Evolutionary conservation across 202 grass and related monocot genomes (phyloP), one percentile per base, ranked within the genome.

Genomic region (Cymbopogon flexuosus): DNA sequence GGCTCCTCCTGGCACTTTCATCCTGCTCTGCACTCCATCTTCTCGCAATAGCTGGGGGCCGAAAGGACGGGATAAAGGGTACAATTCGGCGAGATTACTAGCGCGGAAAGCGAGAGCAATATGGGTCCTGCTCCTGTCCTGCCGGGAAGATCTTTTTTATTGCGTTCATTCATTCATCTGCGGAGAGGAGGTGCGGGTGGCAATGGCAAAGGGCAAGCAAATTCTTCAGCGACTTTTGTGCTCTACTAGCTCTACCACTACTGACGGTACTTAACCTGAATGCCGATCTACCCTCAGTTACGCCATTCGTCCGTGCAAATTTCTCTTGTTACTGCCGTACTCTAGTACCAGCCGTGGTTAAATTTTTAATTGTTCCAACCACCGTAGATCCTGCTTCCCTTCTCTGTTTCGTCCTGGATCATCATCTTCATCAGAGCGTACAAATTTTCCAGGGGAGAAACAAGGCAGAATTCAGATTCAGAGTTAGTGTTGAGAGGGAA

Each of bases 211-310:
- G 45, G 14, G 15, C 29, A 3, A 77, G 16, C 77, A 27, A 68
- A 47, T 65, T 40, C 40, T 3, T 56, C 31, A n/a, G 58, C 66
- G 39, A 22, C 66, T 39, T 64, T 31, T 33, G 68, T 68, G 63
- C 71, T 59, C 7, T 19, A 19, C 16, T 3, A 7, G 39, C 39
- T 40, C 22, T 13, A 60, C 23, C 42, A 71, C 33, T 5, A 19
- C 16, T 52, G 65, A 39, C 43, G 40, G 77, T 56, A 79, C 33
- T 68, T 40, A 15, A 30, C 46, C 77, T 54, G 33, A 41, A 68
- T 40, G 30, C 51, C 36, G 49, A 86, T 80, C 37, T 68, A 39
- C 64, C 34, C 45, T 73, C 67, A 66, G 64, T 39, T 79, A 59
- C 49, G 68, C 72, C 39, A 30, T 39, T 51, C 68, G 79, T 73